These are phyloP conservation scores for Exophiala bonariae DNA, from an alignment of 2,329 filamentous ascomycete genomes.

Conservation along the genomic window DNA sequence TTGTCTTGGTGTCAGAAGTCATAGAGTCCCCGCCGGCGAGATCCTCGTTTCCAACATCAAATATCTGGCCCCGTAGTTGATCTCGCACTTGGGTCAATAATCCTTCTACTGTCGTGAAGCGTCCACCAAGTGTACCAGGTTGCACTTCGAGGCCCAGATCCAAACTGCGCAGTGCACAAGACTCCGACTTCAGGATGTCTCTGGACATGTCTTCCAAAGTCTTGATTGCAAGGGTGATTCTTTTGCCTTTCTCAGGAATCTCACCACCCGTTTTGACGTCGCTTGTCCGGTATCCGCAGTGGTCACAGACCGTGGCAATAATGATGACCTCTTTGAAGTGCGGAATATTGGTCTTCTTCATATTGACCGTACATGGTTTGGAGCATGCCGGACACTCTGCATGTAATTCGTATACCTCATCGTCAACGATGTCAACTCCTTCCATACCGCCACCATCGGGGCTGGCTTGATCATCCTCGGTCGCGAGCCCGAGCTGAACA, in stretches of 20 bases:
- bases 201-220: constrained; percentile 73
- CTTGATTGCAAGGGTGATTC: constrained; percentile 74
- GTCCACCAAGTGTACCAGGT: constrained; percentile 88
- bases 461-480: constrained; percentile 36
- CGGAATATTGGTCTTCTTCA: constrained; percentile 98
- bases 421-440: constrained; percentile 82
- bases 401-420: constrained; percentile 91
- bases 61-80: constrained; percentile 85
- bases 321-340: constrained; percentile 97
- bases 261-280: constrained; percentile 97
- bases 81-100: constrained; percentile 88
- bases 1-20: constrained; percentile 60
- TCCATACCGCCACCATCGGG: constrained; percentile 52
- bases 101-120: constrained; percentile 96
- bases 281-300: constrained; percentile 91
- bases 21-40: constrained; percentile 76
- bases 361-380: constrained; percentile 83
- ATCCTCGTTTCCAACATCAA: constrained; percentile 64
- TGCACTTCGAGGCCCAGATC: constrained; percentile 86
- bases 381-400: constrained; percentile 89
- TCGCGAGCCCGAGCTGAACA: constrained; percentile 72
- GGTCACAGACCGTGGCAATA: constrained; percentile 89
- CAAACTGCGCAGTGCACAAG: constrained; percentile 80
- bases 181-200: constrained; percentile 96
- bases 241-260: constrained; percentile 80